phyloP scores from a whole-genome alignment of 2,329 filamentous ascomycete species.

The Diaporthe sp. region DNA sequence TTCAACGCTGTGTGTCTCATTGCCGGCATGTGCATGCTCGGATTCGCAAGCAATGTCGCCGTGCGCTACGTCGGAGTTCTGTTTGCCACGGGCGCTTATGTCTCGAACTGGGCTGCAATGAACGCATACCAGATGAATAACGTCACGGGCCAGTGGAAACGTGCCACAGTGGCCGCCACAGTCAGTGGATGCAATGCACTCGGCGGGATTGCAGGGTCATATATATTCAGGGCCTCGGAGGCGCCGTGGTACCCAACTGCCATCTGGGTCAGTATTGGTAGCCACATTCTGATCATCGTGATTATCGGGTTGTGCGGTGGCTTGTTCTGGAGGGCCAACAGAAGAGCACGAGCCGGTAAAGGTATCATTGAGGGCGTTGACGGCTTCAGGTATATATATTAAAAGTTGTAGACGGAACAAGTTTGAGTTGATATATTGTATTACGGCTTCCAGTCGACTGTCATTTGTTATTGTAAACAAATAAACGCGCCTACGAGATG shows the following conservation, averaged over 20 bases:
- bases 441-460: background rate
- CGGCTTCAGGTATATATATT: slow-evolving; percentile 34
- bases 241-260: slow-evolving; percentile 34
- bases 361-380: slow-evolving; percentile 34
- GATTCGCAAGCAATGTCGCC: slow-evolving; percentile 67
- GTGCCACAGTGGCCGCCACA: slow-evolving; percentile 32
- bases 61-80: slow-evolving; percentile 74
- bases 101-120: slow-evolving; percentile 76
- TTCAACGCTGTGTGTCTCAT: slow-evolving; percentile 74
- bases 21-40: slow-evolving; percentile 72
- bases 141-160: slow-evolving; percentile 47
- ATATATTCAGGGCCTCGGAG: slow-evolving; percentile 31
- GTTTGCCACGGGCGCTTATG: slow-evolving; percentile 74
- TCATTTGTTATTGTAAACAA: background rate
- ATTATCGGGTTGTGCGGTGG: slow-evolving; percentile 26
- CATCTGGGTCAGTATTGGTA: slow-evolving; percentile 34
- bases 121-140: slow-evolving; percentile 73
- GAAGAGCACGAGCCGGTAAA: slow-evolving; percentile 15
- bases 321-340: slow-evolving; percentile 33
- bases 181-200: slow-evolving; percentile 36
- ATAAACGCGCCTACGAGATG: background rate
- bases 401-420: background rate
- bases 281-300: slow-evolving; percentile 32
- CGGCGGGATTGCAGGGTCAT: slow-evolving; percentile 34
- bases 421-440: background rate